Base-by-base conservation (phyloP, 208 protist species). In the Leishmania aethiopica region DNA sequence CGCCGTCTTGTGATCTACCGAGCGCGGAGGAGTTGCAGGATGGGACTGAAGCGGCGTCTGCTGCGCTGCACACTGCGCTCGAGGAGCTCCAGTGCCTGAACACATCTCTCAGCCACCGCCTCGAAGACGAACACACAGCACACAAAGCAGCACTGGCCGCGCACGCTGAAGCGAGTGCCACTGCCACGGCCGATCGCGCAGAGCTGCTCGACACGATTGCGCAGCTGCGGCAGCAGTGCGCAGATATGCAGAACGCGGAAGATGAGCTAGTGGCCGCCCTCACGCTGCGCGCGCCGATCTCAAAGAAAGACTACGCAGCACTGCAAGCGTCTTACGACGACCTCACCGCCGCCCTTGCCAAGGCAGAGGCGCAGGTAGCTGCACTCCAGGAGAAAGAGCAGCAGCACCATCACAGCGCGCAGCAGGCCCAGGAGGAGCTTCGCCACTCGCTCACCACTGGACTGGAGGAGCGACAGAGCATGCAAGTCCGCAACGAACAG, bases 141-240 rank as follows among this genome's bases (percentile, higher is more conserved):
- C 69, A 73, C 28, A n/a, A 73, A 35, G 32, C 69, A 15, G 69
- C 69, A 25, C 25, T 40, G 19, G 72, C 64, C 37, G 47, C 53
- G 53, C 60, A 80, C 57, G 71, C 78, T 19, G 67, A 76, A 60
- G 77, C 42, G 13, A 77, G 45, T n/a, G 77, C 67, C 15, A n/a
- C 42, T 28, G 73, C 74, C 35, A 22, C 47, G 5, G 64, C 80
- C 1, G 69, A 88, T 37, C 71, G 59, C 45, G 53, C 57, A 6
- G 80, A 74, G 45, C 77, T 91, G 69, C 67, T 73, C 51, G 80
- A 78, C 28, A 78, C 78, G 22, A 71, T 91, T 7, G 80, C 66
- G 4, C 53, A 67, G 13, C 75, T 87, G 40, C 73, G 75, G 55
- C 55, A 57, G 25, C 73, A 75, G 53, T 72, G 84, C n/a, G 75